A percentile compares a stretch with the other conserved stretches of the same genome.
Conservation (phyloP, 768 basidiomycete genomes). For the Tylopilus sp. region DNA sequence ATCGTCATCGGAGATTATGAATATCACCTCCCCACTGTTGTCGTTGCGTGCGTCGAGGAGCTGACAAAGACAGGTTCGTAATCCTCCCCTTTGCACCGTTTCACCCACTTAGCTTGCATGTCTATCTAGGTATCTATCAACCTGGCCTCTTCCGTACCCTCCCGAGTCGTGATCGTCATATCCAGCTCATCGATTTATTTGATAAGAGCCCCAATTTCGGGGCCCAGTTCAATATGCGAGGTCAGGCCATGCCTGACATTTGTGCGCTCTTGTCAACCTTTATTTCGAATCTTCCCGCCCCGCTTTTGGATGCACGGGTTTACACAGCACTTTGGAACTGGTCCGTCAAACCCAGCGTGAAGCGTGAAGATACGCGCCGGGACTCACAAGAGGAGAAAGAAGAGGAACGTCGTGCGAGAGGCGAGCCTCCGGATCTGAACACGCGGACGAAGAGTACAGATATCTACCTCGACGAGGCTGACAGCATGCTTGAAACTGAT, state of each 20-base stretch:
- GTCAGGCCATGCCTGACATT: constrained; percentile 41
- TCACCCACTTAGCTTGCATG: background rate
- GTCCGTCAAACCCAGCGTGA: constrained; percentile 43
- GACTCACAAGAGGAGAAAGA: constrained; percentile 31
- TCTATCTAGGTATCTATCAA: constrained; percentile 39
- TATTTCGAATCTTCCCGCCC: constrained; percentile 44
- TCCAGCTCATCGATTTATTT: constrained; percentile 38
- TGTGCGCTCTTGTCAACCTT: constrained; percentile 47
- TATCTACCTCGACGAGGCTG: constrained; percentile 13
- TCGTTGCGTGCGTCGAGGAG: constrained; percentile 43
- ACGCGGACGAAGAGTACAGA: constrained; percentile 11
- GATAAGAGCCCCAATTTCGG: constrained; percentile 30
- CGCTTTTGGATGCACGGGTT: constrained; percentile 42
- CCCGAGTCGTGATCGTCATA: constrained; percentile 39
- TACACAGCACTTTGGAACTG: constrained; percentile 42
- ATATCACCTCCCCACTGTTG: constrained; percentile 38
- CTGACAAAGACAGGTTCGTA: constrained; percentile 41
- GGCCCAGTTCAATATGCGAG: constrained; percentile 26
- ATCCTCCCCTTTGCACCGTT: background rate
- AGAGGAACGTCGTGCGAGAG: constrained; percentile 28
- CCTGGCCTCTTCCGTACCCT: constrained; percentile 41
- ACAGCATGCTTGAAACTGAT: constrained; percentile 28
- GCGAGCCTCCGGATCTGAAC: constrained; percentile 22
- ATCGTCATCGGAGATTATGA: constrained; percentile 36
- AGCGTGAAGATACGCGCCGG: constrained; percentile 30